Percentiles rank a stretch among this genome's conserved stretches.
Evolutionary conservation across 495 filamentous ascomycete species (phyloP).

Genomic region (Bryoglossum gracile): DNA sequence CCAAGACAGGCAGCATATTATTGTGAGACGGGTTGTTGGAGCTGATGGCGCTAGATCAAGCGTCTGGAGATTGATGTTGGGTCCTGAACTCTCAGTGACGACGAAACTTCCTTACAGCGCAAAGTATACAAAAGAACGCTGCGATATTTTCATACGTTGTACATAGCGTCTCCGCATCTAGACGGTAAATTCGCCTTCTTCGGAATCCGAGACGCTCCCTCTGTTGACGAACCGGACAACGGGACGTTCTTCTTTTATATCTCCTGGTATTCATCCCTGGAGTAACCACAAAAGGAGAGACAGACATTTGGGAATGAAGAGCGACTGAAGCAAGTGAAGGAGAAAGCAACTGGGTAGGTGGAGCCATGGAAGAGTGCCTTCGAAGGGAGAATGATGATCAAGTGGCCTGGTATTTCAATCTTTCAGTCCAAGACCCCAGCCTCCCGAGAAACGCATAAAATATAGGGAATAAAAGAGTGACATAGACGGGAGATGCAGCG

Average conservation of each 20-base stretch:
- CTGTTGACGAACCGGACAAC: conserved; percentile 35
- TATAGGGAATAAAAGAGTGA: conserved; percentile 39
- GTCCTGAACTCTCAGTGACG: conserved; percentile 25
- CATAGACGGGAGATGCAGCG: conserved; percentile 51
- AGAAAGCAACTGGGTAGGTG: conserved; percentile 26
- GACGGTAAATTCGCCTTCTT: conserved; percentile 24
- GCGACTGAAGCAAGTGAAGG: conserved; percentile 34
- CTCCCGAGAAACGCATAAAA: conserved; percentile 36
- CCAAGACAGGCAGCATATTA: conserved; percentile 56
- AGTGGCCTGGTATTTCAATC: conserved; percentile 29
- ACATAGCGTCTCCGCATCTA: conserved; percentile 22
- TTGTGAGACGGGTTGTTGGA: conserved; percentile 34
- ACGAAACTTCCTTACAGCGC: conserved; percentile 29
- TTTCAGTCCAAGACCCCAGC: conserved; percentile 35
- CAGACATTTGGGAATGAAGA: conserved; percentile 19
- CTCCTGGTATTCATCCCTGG: conserved; percentile 27
- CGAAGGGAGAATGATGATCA: conserved; percentile 39
- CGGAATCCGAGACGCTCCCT: conserved; percentile 33
- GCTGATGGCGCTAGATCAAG: conserved; percentile 41
- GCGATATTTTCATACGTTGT: conserved; percentile 26
- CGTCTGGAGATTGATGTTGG: conserved; percentile 35
- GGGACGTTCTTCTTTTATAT: conserved; percentile 38
- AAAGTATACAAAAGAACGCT: conserved; percentile 30
- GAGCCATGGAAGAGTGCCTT: conserved; percentile 38
- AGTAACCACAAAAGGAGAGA: conserved; percentile 31